phyloP scores from a whole-genome alignment of 306 rosid genomes.

The Fragaria ananassa region DNA sequence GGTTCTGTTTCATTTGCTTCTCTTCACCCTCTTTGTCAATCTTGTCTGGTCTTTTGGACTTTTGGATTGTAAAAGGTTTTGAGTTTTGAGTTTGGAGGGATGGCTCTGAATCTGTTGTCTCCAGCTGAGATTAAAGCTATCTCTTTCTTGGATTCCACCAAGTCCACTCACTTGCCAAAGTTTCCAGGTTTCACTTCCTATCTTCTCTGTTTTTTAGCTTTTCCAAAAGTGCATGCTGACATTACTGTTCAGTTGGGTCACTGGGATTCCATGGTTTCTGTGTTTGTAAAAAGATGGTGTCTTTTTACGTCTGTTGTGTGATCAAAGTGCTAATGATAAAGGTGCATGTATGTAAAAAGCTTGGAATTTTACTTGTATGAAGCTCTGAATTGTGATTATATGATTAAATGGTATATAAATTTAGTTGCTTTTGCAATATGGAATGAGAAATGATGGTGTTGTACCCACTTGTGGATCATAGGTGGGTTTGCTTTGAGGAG shows the following conservation, averaged over 20 bases:
- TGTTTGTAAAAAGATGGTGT: not conserved
- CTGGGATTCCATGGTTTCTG: not conserved
- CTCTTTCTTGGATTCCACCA: conserved; percentile 62
- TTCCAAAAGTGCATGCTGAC: conserved; percentile 4
- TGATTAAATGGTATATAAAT: not conserved
- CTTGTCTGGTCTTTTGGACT: not conserved
- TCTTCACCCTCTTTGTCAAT: not conserved
- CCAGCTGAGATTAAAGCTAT: conserved; percentile 73
- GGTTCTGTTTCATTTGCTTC: not conserved
- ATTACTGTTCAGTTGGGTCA: not conserved
- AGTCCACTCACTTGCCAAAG: conserved; percentile 49
- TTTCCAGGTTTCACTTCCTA: conserved; percentile 53
- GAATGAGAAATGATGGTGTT: not conserved
- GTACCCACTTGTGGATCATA: conserved; percentile 19
- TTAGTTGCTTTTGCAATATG: not conserved
- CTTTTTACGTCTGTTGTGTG: not conserved
- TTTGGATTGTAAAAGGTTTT: conserved; percentile 4
- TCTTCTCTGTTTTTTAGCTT: not conserved
- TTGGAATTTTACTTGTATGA: not conserved
- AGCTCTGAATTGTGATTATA: not conserved
- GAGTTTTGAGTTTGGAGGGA: conserved; percentile 14
- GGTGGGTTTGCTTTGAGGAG: conserved; percentile 63
- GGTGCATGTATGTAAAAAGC: not conserved
- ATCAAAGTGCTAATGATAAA: not conserved
- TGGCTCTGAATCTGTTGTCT: conserved; percentile 72